Percentiles rank a stretch among this genome's conserved stretches.
Evolutionary conservation across 768 basidiomycete genomes (phyloP).

Genomic region (Kwoniella dejecticola): DNA sequence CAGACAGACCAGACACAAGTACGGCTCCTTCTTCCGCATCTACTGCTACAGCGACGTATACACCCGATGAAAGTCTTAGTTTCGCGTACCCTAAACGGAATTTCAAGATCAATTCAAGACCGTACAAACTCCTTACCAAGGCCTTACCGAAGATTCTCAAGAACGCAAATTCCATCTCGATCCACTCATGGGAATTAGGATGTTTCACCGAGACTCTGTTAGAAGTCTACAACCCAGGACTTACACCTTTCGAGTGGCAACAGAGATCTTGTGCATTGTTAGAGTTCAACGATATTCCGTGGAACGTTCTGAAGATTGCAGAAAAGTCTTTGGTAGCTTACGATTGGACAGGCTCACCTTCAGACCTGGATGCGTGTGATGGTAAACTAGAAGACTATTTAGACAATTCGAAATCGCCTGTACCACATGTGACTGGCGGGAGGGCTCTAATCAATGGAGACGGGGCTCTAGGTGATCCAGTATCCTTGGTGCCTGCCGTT

Average conservation of each 20-base stretch:
- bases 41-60: not conserved
- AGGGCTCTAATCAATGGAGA: constrained; percentile 21
- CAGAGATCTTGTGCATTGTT: not conserved
- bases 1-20: not conserved
- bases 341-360: constrained; percentile 21
- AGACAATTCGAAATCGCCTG: constrained; percentile 1
- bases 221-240: constrained; percentile 20
- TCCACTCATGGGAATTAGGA: constrained; percentile 29
- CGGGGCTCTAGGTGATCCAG: constrained; percentile 26
- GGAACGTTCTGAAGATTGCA: constrained; percentile 8
- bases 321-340: constrained; percentile 3
- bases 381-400: constrained; percentile 8
- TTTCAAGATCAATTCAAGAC: constrained; percentile 3
- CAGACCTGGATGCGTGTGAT: not conserved
- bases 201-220: constrained; percentile 11
- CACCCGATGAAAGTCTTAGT: not conserved
- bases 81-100: not conserved
- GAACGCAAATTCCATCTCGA: constrained; percentile 20
- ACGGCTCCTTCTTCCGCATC: not conserved
- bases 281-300: constrained; percentile 4
- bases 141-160: constrained; percentile 10
- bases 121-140: constrained; percentile 12
- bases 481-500: constrained; percentile 8
- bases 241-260: constrained; percentile 22
- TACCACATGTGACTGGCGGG: not conserved